phyloP scores from a whole-genome alignment of 805 yeast species.

The Candida pini region DNA sequence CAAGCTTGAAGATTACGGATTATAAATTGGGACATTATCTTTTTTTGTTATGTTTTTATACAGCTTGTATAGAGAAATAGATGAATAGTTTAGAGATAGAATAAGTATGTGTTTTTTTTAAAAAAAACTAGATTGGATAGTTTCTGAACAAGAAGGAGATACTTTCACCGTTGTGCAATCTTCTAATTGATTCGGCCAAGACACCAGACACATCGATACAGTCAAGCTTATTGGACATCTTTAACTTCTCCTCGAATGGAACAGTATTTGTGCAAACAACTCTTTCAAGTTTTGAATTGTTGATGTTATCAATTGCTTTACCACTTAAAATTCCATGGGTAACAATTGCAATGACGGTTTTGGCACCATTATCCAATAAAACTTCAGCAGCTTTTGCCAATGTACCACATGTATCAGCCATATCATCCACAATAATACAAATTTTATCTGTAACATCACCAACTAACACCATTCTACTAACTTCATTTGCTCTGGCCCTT shows the following conservation, averaged over 20 bases:
- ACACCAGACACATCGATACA: slow-evolving; percentile 68
- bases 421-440: slow-evolving; percentile 78
- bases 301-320: slow-evolving; percentile 65
- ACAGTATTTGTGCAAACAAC: slow-evolving; percentile 79
- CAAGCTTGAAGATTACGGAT: slow-evolving; percentile 41
- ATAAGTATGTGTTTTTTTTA: neutral
- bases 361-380: slow-evolving; percentile 60
- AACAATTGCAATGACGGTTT: slow-evolving; percentile 72
- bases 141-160: slow-evolving; percentile 72
- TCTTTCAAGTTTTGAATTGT: slow-evolving; percentile 58
- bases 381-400: slow-evolving; percentile 78
- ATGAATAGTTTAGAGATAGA: neutral
- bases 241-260: slow-evolving; percentile 63
- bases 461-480: slow-evolving; percentile 76
- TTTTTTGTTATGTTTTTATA: neutral
- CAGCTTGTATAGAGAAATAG: neutral
- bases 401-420: slow-evolving; percentile 90
- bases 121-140: slow-evolving; percentile 39
- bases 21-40: slow-evolving; percentile 17
- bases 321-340: slow-evolving; percentile 80
- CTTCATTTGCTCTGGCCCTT: slow-evolving; percentile 78
- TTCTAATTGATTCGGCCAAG: slow-evolving; percentile 75
- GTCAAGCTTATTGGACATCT: slow-evolving; percentile 56
- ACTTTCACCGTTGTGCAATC: slow-evolving; percentile 85
- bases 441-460: slow-evolving; percentile 76